Evolutionary conservation across 331 rosid genomes (phyloP), one percentile per base, ranked within the genome.

Genomic region (Erythrophleum ivorense): DNA sequence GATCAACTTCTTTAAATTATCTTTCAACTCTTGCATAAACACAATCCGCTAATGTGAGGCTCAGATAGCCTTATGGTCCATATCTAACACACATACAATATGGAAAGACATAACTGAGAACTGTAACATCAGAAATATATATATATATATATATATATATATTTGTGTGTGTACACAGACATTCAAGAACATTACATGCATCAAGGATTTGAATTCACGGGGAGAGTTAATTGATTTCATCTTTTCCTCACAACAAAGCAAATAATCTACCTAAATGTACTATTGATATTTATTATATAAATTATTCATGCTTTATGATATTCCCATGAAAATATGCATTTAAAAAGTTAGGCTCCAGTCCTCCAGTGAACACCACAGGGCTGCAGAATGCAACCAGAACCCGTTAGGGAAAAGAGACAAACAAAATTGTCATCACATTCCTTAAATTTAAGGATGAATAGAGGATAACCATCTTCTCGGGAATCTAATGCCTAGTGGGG

Each of bases 1-100:
- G 29, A n/a, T 29, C 21, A 50, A 52, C 74, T 66, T 11, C 71
- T 71, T 80, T 34, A 59, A 60, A 40, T 59, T 38, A 34, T 5
- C 34, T 41, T 50, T 78, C 21, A 9, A 36, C 40, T 36, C 40
- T 36, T 36, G 40, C 40, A 36, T 36, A 36, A 36, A 24, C 29
- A 24, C 29, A 24, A 24, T 24, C 29, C 29, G 29, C 29, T 24
- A 24, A 24, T 24, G 29, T 55, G 9, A 15, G 33, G 53, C 59
- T 53, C 59, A 53, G 59, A 5, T 15, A 53, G 83, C 63, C 77
- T 70, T 53, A 33, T 45, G 63, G 52, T 70, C 78, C 72, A 70
- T 43, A 70, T 70, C 36, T 45, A 33, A 70, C 14, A 12, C 43
- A 38, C 31, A 29, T 24, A 31, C 21, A 57, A 34, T 29, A 76